phyloP scores from a whole-genome alignment of 2,329 filamentous ascomycete species.

The Trichoderma sp. region DNA sequence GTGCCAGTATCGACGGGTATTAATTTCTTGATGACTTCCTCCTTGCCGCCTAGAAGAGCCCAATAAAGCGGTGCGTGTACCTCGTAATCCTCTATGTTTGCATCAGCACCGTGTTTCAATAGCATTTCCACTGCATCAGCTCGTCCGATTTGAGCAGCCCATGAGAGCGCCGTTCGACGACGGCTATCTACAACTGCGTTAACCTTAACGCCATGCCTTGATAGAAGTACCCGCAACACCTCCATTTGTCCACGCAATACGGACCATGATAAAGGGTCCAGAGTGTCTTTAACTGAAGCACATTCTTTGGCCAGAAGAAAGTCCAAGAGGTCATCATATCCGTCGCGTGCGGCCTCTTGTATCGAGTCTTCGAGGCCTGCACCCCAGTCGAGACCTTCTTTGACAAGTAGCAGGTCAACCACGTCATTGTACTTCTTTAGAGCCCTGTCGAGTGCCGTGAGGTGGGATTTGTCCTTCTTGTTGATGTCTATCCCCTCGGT shows the following conservation, averaged over 20 bases:
- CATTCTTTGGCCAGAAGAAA: background rate
- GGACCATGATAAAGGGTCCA: background rate
- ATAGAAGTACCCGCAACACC: background rate
- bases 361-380: background rate
- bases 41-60: background rate
- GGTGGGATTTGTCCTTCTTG: background rate
- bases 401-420: background rate
- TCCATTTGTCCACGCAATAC: background rate
- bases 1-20: background rate
- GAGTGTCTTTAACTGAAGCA: background rate
- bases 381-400: background rate
- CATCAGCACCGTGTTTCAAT: background rate
- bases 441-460: background rate
- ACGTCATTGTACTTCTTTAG: accelerated
- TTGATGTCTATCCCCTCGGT: background rate
- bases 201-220: background rate
- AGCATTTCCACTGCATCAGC: background rate
- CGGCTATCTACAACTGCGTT: background rate
- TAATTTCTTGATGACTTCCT: background rate
- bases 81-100: background rate
- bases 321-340: background rate
- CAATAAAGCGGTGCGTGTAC: background rate
- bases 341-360: too few species aligned
- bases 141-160: background rate
- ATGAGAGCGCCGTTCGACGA: background rate